Percentiles rank a stretch among this genome's conserved stretches.
Evolutionary conservation across 2,329 filamentous ascomycete species (phyloP).

Genomic region (Fusarium hostae): DNA sequence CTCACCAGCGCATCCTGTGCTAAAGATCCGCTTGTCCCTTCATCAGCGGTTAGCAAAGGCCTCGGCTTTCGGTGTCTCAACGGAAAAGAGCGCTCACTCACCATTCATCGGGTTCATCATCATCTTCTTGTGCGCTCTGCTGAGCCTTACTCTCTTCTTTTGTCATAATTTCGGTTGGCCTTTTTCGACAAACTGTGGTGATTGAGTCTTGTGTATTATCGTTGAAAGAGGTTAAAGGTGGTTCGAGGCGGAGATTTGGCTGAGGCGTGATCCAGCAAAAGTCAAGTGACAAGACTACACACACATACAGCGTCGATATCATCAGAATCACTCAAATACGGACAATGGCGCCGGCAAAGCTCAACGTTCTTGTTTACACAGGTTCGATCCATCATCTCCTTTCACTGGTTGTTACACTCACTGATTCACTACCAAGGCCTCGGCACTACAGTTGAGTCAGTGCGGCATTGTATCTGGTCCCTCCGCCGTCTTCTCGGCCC

Average conservation of each 20-base stretch:
- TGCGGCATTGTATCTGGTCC: slow-evolving; percentile 88
- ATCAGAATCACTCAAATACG: neutral
- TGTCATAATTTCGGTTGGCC: slow-evolving; percentile 52
- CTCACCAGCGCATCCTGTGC: slow-evolving; percentile 90
- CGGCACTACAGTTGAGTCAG: slow-evolving; percentile 87
- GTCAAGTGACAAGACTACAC: slow-evolving; percentile 38
- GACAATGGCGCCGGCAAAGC: slow-evolving; percentile 72
- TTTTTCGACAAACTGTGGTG: slow-evolving; percentile 41
- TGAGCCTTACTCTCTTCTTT: slow-evolving; percentile 61
- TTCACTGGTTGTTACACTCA: neutral
- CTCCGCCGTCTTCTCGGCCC: slow-evolving; percentile 87
- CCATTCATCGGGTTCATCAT: slow-evolving; percentile 96
- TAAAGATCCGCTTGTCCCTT: slow-evolving; percentile 98
- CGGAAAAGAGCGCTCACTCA: slow-evolving; percentile 56
- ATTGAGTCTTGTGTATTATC: neutral
- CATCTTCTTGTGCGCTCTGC: slow-evolving; percentile 53
- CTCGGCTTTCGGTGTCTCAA: slow-evolving; percentile 37
- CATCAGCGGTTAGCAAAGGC: slow-evolving; percentile 36
- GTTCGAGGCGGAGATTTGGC: slow-evolving; percentile 41
- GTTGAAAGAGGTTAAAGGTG: slow-evolving; percentile 34
- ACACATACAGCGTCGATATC: neutral
- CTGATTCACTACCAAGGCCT: slow-evolving; percentile 65
- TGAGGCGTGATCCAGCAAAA: slow-evolving; percentile 33
- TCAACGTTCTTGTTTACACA: slow-evolving; percentile 95
- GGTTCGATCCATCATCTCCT: slow-evolving; percentile 62